Evolutionary conservation across 2,329 filamentous ascomycete genomes (phyloP), one percentile per base, ranked within the genome.

Genomic region (Penicillium vulpinum): DNA sequence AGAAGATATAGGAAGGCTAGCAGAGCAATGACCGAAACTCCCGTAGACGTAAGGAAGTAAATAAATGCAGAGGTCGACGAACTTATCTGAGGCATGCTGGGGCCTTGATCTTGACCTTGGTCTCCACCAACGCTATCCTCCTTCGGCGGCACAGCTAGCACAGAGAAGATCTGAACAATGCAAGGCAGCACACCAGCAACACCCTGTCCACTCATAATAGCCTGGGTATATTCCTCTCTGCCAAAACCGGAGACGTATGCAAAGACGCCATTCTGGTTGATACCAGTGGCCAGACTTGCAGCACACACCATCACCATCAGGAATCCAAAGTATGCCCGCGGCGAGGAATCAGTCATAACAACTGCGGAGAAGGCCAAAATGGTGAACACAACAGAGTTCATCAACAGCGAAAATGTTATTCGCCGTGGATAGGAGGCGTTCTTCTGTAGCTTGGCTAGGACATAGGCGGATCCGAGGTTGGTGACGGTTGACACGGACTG

Each of bases 191-290:
- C 92, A 29, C 94, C 94, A 0, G 94, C 92, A 4, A 99, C 82
- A 31, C 88, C 93, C 75, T 99, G 94, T 1, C 94, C 94, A 3
- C 88, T 87, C 92, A 99, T 97, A 74, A 97, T 92, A 24, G 89
- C 93, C 75, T 97, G 93, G 54, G 91, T 96, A 74, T 97, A 99
- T 74, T 94, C 90, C 21, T 88, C 85, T 50, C 90, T 82, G 35
- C 88, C 91, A 69, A 96, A 97, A 51, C 90, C 88, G 4, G 90
- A 86, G 3, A 91, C 92, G 71, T 92, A 97, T 3, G 94, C 91
- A 72, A 97, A 96, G 11, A 94, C 86, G 18, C 94, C 94, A 73
- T 97, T 97, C 76, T 97, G 94, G 64, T 92, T 89, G 49, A 97
- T 80, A 0, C 90, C 92, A 0, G 92, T 89, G 0, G 91, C 92